Percentiles rank a stretch among this genome's conserved stretches.
Conservation (phyloP, 768 basidiomycete genomes). For the Boletus reticulatus region DNA sequence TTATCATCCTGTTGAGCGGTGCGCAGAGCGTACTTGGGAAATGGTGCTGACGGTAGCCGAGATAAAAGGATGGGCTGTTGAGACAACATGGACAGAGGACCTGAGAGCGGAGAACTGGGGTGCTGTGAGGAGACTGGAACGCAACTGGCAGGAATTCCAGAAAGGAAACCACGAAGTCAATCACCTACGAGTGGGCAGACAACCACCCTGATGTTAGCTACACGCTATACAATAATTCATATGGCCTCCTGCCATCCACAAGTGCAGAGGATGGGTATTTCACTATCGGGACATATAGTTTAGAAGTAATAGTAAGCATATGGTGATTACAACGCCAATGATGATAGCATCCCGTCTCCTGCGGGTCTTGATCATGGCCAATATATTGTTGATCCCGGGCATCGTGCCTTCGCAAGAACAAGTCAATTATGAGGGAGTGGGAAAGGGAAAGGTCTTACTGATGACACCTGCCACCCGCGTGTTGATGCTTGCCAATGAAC, state of each 20-base stretch:
- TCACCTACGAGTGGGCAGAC: not conserved
- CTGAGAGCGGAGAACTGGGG: constrained; percentile 49
- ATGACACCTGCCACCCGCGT: constrained; percentile 80
- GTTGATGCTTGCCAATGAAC: constrained; percentile 75
- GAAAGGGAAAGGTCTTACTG: constrained; percentile 44
- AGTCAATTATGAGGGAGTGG: not conserved
- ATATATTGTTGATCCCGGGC: constrained; percentile 90
- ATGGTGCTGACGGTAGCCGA: constrained; percentile 72
- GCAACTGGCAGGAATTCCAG: constrained; percentile 69
- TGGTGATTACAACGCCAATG: constrained; percentile 83
- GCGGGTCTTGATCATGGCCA: constrained; percentile 91
- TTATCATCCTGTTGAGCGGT: constrained; percentile 61
- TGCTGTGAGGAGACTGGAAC: constrained; percentile 60
- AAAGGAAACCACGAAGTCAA: constrained; percentile 40
- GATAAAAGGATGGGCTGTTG: constrained; percentile 75
- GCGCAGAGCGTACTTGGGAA: constrained; percentile 66
- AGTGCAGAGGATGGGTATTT: not conserved
- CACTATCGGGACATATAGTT: constrained; percentile 42
- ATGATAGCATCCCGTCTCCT: constrained; percentile 89
- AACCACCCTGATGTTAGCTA: not conserved
- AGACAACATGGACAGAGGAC: constrained; percentile 51
- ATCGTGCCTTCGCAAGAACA: constrained; percentile 57
- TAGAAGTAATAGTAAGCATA: constrained; percentile 66
- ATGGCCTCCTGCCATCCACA: not conserved
- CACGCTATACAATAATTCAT: not conserved